Evolutionary conservation across 2,329 filamentous ascomycete species (phyloP).

Genomic region (Cordyceps javanica): DNA sequence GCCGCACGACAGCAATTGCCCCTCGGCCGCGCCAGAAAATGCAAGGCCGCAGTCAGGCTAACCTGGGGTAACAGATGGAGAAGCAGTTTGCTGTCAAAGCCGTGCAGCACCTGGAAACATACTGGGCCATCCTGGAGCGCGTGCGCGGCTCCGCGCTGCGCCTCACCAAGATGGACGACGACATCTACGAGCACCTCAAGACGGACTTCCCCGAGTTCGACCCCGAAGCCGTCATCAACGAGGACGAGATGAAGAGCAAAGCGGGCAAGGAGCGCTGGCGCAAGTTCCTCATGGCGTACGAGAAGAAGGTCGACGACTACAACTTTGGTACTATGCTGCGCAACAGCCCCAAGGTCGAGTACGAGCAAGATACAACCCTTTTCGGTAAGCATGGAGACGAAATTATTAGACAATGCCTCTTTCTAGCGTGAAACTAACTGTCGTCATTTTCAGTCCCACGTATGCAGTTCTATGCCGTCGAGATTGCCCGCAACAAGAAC

Average conservation of each 20-base stretch:
- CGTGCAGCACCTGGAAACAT: constrained; percentile 93
- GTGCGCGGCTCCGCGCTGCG: constrained; percentile 82
- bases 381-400: constrained; percentile 58
- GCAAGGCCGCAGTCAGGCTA: not conserved
- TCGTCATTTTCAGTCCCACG: constrained; percentile 38
- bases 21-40: not conserved
- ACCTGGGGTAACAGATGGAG: constrained; percentile 64
- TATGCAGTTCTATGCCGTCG: constrained; percentile 51
- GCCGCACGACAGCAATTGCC: not conserved
- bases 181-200: constrained; percentile 86
- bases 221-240: constrained; percentile 70
- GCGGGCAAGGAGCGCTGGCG: constrained; percentile 90
- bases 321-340: constrained; percentile 97
- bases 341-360: constrained; percentile 70
- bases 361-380: constrained; percentile 83
- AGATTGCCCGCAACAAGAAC: constrained; percentile 65
- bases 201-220: constrained; percentile 91
- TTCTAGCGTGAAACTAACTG: not conserved
- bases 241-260: constrained; percentile 98
- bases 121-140: constrained; percentile 92
- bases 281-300: constrained; percentile 87
- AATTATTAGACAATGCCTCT: too few species aligned
- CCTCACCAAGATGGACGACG: constrained; percentile 90
- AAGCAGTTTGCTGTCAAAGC: constrained; percentile 98
- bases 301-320: constrained; percentile 93